Evolutionary conservation across 2,329 filamentous ascomycete genomes (phyloP), one percentile per base, ranked within the genome.

Genomic region (Cladosporium sp.): DNA sequence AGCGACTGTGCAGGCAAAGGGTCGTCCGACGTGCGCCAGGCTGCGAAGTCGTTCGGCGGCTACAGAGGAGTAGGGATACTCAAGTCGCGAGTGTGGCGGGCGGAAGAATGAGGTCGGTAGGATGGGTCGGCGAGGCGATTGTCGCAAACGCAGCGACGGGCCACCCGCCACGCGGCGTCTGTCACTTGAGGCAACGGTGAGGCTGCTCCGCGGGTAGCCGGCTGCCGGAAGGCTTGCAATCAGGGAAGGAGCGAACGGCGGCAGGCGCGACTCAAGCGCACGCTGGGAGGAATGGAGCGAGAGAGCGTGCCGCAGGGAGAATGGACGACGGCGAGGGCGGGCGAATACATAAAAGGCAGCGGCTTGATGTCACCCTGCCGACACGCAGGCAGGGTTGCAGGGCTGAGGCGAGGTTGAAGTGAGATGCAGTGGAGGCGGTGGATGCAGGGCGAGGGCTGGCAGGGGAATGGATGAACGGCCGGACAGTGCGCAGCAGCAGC

Each of bases 291-390:
- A 50, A 50, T 50, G 46, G 22, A 10, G 16, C 41, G 3, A 28
- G 31, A 43, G 19, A 43, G 40, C 28, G 18, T 31, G 48, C 35
- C 31, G 48, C 48, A 50, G 37, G 48, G 48, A 34, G 31, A 43
- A 35, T 28, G 18, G 19, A 14, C 14, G 32, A 14, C 9, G 22
- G 22, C 22, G 16, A 43, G 32, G 40, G 18, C 19, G 19, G 42
- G 31, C 48, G 42, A 41, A 34, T 22, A 43, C 40, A 50, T 43
- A 37, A 34, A 43, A 50, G 35, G 35, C 35, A 38, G 32, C 48
- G 40, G 40, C 40, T 28, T 43, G 40, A 50, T 50, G 40, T 50
- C 48, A 50, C 48, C 48, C 43, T 50, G 48, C 48, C 48, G 48
- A 43, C 31, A 19, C n/a, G 18, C 48, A 32, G 32, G 40, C 48